Percentiles rank a stretch among this genome's conserved stretches.
phyloP scores from a whole-genome alignment of 345 rosid species.

The Leavenworthia alabamica region DNA sequence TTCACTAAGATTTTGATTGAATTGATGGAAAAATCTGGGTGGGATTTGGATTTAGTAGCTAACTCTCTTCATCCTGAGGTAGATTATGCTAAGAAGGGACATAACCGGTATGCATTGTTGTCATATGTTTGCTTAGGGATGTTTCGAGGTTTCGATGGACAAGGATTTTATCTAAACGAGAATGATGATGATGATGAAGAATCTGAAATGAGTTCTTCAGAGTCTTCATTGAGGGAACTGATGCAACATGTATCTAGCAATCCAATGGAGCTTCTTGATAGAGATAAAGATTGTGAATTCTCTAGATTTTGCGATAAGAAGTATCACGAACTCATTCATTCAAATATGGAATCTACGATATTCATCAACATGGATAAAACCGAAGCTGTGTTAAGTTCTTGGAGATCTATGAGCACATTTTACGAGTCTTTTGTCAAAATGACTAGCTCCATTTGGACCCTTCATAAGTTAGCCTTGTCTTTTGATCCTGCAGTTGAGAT shows the following conservation, averaged over 20 bases:
- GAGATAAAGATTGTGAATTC: constrained; percentile 53
- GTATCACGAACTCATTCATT: constrained; percentile 82
- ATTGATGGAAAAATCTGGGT: constrained; percentile 76
- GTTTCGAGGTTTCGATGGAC: constrained; percentile 63
- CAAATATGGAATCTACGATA: constrained; percentile 79
- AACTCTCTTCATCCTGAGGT: constrained; percentile 53
- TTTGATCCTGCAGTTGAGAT: constrained; percentile 83
- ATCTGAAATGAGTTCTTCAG: constrained; percentile 32
- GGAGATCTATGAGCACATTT: constrained; percentile 68
- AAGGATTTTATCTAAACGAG: constrained; percentile 42
- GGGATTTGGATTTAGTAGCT: constrained; percentile 91
- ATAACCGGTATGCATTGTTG: constrained; percentile 58
- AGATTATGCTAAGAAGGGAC: constrained; percentile 47
- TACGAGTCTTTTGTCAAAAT: constrained; percentile 71
- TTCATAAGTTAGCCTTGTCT: constrained; percentile 72
- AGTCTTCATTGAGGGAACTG: constrained; percentile 50
- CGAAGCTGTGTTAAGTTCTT: constrained; percentile 70
- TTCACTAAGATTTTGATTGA: constrained; percentile 67
- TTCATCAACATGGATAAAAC: constrained; percentile 61
- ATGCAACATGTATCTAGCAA: constrained; percentile 71
- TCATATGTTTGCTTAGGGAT: constrained; percentile 76
- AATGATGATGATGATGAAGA: constrained; percentile 25
- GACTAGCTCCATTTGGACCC: constrained; percentile 82
- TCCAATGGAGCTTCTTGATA: constrained; percentile 75
- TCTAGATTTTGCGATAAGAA: constrained; percentile 81